Percentiles rank a stretch among this genome's conserved stretches.
These are phyloP conservation scores for Jasminum sambac DNA, from an alignment of 257 asterid species.

Conservation along the genomic window DNA sequence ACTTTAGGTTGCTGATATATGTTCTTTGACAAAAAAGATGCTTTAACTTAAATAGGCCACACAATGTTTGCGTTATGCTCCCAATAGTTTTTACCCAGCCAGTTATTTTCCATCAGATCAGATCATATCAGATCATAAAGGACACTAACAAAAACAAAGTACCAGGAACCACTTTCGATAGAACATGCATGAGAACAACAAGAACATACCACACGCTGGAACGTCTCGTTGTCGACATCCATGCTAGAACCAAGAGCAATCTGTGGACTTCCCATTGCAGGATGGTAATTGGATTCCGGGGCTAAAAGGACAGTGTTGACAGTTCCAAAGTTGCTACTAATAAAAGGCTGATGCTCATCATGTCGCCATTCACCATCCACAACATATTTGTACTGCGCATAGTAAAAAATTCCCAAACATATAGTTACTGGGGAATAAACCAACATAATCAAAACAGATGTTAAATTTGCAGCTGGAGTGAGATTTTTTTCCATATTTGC, in stretches of 20 bases:
- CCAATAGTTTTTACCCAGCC: slow-evolving; percentile 10
- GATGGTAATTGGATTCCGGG: slow-evolving; percentile 32
- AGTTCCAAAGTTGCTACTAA: slow-evolving; percentile 34
- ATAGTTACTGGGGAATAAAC: background rate
- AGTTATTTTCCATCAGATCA: background rate
- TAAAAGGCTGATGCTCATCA: slow-evolving; percentile 47
- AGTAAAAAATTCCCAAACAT: slow-evolving; percentile 16
- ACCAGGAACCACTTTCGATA: slow-evolving; percentile 1
- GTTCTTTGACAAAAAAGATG: background rate
- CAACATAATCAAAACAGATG: slow-evolving; percentile 19
- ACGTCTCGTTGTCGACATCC: slow-evolving; percentile 85
- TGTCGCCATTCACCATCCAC: slow-evolving; percentile 59
- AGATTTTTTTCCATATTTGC: background rate
- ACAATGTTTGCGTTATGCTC: background rate
- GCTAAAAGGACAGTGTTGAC: slow-evolving; percentile 44
- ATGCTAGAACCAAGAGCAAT: slow-evolving; percentile 63
- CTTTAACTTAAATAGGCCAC: background rate
- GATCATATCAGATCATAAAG: slow-evolving; percentile 1
- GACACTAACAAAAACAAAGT: background rate
- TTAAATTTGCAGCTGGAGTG: slow-evolving; percentile 1
- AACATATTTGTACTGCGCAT: slow-evolving; percentile 48
- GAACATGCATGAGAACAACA: background rate
- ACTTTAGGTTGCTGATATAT: background rate
- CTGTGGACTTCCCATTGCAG: slow-evolving; percentile 29
- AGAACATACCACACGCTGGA: slow-evolving; percentile 72